Base-by-base conservation (phyloP, 129 eudicot genomes). In the Calendula officinalis region DNA sequence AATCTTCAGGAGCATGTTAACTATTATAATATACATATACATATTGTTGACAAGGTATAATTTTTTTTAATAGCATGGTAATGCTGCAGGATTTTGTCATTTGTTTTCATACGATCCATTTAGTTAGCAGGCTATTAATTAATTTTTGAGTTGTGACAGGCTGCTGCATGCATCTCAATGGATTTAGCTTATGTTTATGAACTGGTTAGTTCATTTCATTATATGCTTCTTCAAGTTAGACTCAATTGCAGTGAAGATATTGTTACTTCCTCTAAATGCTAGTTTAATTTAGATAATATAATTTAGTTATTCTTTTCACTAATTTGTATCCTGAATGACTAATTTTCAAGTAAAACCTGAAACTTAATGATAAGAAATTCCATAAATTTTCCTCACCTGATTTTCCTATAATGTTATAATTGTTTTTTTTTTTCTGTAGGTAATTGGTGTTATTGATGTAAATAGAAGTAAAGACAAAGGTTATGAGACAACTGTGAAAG, bases 401-500 rank as follows among this genome's bases (percentile, higher is more conserved):
- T 30, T 69, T 58, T 8, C 33, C 65, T 5, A 45, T 37, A 3
- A 6, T 1, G 15, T 51, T 44, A 44, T 34, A 54, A 44, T 16
- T 2, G n/a, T 48, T 12, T 48, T 46, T n/a, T 48, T 70, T 0
- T 14, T 47, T 62, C 6, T 75, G 81, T 74, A 92, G 99, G 88
- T 88, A 46, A 78, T 88, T 70, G 99, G 98, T 36, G 96, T 92
- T 46, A 79, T 88, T 55, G 95, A 92, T 81, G 90, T 85, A 44
- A 72, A 44, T 73, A 81, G 92, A 81, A 81, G 80, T 67, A 92
- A 88, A 62, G 99, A 83, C 35, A 88, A 85, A 66, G 92, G 87
- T 55, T 92, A 92, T 7, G 96, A 82, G 82, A 88, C 95, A 60
- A 68, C 77, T 0, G 95, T 92, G 35, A 92, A 88, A 77, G 99